Conservation (phyloP, 73 alveolate species). For the Uronychia setigera region DNA sequence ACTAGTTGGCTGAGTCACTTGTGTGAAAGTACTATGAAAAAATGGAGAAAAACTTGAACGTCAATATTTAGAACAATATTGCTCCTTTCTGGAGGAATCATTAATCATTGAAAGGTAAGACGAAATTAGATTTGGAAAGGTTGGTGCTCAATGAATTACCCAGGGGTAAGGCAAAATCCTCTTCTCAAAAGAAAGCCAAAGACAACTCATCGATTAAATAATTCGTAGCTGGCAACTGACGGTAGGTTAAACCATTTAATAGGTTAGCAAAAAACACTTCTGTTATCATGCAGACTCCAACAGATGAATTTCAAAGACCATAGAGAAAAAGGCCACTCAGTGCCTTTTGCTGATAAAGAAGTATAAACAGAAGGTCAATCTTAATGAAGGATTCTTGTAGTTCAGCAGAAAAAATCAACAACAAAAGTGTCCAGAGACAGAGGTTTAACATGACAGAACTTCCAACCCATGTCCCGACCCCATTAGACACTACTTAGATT, state of each 20-base stretch:
- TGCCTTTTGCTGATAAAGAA: no score
- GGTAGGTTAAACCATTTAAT: neutral
- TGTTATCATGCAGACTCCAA: neutral
- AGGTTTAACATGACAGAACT: no score
- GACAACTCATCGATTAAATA: neutral
- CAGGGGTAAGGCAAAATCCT: conserved; percentile 12
- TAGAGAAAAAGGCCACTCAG: no score
- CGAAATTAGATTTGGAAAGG: conserved; percentile 14
- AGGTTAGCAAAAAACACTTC: neutral
- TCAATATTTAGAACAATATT: conserved; percentile 41
- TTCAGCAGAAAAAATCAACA: no score
- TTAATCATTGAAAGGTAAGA: conserved; percentile 27
- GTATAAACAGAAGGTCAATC: no score
- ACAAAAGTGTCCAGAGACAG: no score
- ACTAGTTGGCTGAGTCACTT: no score
- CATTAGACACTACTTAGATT: neutral
- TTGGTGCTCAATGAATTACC: conserved; percentile 76
- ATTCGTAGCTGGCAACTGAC: neutral
- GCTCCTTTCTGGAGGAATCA: conserved; percentile 66
- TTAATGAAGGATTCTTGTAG: no score
- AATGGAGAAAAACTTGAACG: conserved; percentile 62
- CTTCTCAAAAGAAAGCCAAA: conserved; percentile 14
- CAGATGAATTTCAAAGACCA: neutral
- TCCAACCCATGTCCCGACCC: no score
- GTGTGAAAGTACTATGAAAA: conserved; percentile 28